Evolutionary conservation across 2,329 filamentous ascomycete genomes (phyloP).

Genomic region (Penicillium crustosum): DNA sequence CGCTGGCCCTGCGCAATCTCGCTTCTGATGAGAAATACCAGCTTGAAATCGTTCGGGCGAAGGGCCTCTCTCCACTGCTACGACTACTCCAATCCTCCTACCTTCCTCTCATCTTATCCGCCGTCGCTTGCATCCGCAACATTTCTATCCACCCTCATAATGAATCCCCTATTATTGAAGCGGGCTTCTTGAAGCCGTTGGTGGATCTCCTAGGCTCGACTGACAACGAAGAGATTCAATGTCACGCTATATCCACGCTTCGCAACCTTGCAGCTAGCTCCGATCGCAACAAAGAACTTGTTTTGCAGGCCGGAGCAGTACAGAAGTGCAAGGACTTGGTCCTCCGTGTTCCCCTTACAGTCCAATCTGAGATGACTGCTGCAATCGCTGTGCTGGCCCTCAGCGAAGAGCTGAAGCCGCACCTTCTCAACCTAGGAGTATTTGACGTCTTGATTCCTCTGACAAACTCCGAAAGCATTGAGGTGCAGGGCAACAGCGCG

Average conservation of each 20-base stretch:
- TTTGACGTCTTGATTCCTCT: constrained; percentile 95
- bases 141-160: constrained; percentile 98
- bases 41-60: constrained; percentile 89
- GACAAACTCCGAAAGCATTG: constrained; percentile 92
- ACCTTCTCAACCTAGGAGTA: constrained; percentile 85
- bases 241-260: constrained; percentile 94
- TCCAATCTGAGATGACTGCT: constrained; percentile 99
- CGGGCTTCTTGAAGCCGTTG: constrained; percentile 88
- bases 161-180: constrained; percentile 97
- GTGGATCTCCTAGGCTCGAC: constrained; percentile 93
- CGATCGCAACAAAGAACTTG: constrained; percentile 96
- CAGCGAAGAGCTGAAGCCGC: constrained; percentile 91
- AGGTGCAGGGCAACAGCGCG: constrained; percentile 97
- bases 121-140: constrained; percentile 96
- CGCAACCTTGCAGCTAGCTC: constrained; percentile 95
- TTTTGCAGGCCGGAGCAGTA: constrained; percentile 91
- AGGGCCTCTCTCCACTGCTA: constrained; percentile 80
- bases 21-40: constrained; percentile 99
- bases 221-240: constrained; percentile 98
- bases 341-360: constrained; percentile 84
- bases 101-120: constrained; percentile 90
- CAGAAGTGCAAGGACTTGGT: constrained; percentile 99
- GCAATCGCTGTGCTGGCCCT: constrained; percentile 94
- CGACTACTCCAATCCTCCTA: constrained; percentile 93
- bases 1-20: constrained; percentile 87